Evolutionary conservation across 495 filamentous ascomycete genomes (phyloP).

Genomic region (Aspergillus sclerotiicarbonarius): DNA sequence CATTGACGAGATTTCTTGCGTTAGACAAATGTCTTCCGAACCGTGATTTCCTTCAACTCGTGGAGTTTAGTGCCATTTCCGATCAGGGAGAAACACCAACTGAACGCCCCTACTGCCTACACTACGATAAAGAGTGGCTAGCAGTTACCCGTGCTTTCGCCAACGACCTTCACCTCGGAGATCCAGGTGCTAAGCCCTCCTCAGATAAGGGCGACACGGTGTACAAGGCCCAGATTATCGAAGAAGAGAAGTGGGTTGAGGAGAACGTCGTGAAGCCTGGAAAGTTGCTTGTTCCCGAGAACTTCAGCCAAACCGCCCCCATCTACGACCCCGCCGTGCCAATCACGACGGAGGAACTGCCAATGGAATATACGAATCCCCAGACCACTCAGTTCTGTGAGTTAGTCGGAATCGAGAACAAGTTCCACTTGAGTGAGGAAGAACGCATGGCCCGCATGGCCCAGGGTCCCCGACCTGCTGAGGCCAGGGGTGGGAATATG

Average conservation of each 20-base stretch:
- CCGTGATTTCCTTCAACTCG: slow-evolving; percentile 77
- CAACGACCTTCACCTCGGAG: slow-evolving; percentile 55
- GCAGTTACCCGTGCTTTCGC: slow-evolving; percentile 84
- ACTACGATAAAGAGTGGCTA: slow-evolving; percentile 94
- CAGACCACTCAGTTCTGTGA: slow-evolving; percentile 79
- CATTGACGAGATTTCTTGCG: slow-evolving; percentile 78
- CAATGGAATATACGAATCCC: slow-evolving; percentile 75
- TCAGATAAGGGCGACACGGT: slow-evolving; percentile 58
- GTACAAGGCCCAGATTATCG: slow-evolving; percentile 62
- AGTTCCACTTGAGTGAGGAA: slow-evolving; percentile 68
- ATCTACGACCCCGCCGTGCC: slow-evolving; percentile 51
- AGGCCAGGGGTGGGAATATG: slow-evolving; percentile 17
- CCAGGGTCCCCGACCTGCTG: slow-evolving; percentile 29
- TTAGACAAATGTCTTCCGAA: slow-evolving; percentile 76
- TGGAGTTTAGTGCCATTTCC: slow-evolving; percentile 52
- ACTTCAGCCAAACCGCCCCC: slow-evolving; percentile 77
- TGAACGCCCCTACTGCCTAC: slow-evolving; percentile 46
- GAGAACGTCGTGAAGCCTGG: slow-evolving; percentile 61
- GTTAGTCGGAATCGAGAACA: slow-evolving; percentile 71
- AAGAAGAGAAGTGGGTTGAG: slow-evolving; percentile 71
- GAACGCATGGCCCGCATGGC: slow-evolving; percentile 55
- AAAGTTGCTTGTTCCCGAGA: slow-evolving; percentile 65
- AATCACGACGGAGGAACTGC: slow-evolving; percentile 45
- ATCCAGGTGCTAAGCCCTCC: slow-evolving; percentile 45
- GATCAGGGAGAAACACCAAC: slow-evolving; percentile 18